A percentile compares a stretch with the other conserved stretches of the same genome.
Evolutionary conservation across 2,329 filamentous ascomycete genomes (phyloP).

Genomic region (Aspergillus candidus): DNA sequence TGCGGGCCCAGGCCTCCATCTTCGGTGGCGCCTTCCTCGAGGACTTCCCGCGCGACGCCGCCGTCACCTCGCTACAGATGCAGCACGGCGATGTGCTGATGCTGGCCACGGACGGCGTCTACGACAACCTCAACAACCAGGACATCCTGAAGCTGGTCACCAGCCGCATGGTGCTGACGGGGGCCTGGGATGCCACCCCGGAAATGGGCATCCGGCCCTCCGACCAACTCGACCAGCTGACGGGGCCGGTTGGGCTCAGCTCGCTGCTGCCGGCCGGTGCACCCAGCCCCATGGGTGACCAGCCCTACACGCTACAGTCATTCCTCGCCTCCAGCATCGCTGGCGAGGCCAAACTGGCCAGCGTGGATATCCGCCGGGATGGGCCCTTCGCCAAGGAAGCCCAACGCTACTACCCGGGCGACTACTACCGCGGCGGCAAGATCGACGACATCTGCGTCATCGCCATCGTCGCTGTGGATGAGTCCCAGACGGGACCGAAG

Average conservation of each 20-base stretch:
- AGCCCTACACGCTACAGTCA: conserved; percentile 60
- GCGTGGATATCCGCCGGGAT: conserved; percentile 72
- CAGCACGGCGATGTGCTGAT: conserved; percentile 90
- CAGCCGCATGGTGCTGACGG: conserved; percentile 63
- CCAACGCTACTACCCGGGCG: conserved; percentile 76
- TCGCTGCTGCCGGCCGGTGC: conserved; percentile 14
- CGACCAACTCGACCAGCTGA: conserved; percentile 52
- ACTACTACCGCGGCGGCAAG: conserved; percentile 87
- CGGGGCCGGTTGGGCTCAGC: conserved; percentile 42
- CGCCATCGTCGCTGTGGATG: conserved; percentile 69
- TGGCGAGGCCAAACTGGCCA: conserved; percentile 75
- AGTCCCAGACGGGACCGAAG: conserved; percentile 8
- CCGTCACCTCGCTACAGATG: conserved; percentile 67
- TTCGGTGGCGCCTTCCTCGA: conserved; percentile 78
- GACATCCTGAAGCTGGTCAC: conserved; percentile 79
- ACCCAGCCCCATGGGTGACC: conserved; percentile 13
- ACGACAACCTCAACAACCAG: conserved; percentile 90
- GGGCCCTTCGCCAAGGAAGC: conserved; percentile 95
- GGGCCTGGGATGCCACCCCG: conserved; percentile 64
- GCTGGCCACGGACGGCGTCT: conserved; percentile 89
- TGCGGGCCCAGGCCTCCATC: conserved; percentile 70
- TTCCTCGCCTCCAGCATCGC: conserved; percentile 73
- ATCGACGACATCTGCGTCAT: conserved; percentile 92
- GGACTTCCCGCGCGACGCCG: conserved; percentile 78
- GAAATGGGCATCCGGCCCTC: conserved; percentile 58